Evolutionary conservation across 768 basidiomycete genomes (phyloP).

Genomic region (Russula vinacea): DNA sequence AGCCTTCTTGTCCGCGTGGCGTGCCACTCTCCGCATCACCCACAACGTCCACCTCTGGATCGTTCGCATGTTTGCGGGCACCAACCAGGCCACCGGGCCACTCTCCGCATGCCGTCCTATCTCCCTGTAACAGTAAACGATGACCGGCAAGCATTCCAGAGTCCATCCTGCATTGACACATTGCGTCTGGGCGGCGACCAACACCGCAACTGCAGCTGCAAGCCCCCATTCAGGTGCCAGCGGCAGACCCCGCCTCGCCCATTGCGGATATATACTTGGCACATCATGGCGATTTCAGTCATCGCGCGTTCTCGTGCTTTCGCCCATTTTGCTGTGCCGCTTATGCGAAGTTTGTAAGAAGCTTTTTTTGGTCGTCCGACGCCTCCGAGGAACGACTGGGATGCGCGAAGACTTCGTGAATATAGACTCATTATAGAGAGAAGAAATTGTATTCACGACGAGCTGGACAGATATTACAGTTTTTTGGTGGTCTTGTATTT

Average conservation of each 20-base stretch:
- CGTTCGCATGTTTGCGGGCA: background rate
- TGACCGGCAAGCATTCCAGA: background rate
- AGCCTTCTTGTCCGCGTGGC: background rate
- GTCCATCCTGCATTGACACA: background rate
- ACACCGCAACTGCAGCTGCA: background rate
- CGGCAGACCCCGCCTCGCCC: conserved; percentile 20
- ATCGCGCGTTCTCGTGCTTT: background rate
- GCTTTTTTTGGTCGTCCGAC: conserved; percentile 7
- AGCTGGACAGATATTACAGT: too few relatives aligned
- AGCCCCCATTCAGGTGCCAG: conserved; percentile 4
- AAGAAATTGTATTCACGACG: too few relatives aligned
- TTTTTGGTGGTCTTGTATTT: too few relatives aligned
- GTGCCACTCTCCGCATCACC: conserved; percentile 18
- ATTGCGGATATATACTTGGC: conserved; percentile 11
- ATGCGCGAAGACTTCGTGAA: too few relatives aligned
- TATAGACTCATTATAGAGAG: background rate
- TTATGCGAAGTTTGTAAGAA: background rate
- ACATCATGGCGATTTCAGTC: conserved; percentile 10
- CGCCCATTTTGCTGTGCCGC: background rate
- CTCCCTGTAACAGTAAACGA: background rate
- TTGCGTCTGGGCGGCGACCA: background rate
- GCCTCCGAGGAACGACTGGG: too few relatives aligned
- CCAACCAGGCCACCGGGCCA: conserved; percentile 19
- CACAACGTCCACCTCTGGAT: background rate
- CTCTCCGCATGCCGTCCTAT: background rate